Conservation (phyloP, 2,329 filamentous ascomycete species). For the Neophaeococcomyces aloes region DNA sequence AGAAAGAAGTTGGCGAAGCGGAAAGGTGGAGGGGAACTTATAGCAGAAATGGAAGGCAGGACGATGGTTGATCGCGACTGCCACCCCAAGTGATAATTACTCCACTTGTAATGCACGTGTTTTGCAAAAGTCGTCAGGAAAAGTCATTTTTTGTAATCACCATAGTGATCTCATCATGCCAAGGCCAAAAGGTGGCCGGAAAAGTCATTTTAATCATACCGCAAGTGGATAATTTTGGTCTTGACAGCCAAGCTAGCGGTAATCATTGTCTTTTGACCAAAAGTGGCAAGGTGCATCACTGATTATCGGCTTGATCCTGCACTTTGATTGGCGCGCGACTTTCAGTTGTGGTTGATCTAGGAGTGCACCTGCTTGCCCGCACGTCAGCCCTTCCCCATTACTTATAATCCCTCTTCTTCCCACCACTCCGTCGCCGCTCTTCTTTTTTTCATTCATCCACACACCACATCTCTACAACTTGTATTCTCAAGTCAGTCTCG, state of each 20-base stretch:
- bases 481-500: conserved; percentile 21
- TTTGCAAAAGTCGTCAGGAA: conserved; percentile 21
- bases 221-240: conserved; percentile 1
- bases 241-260: neutral
- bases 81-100: conserved; percentile 23
- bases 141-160: conserved; percentile 21
- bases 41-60: conserved; percentile 28
- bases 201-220: conserved; percentile 10
- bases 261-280: neutral
- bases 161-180: conserved; percentile 3
- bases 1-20: conserved; percentile 28
- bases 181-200: conserved; percentile 6
- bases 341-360: conserved; percentile 42
- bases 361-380: conserved; percentile 28
- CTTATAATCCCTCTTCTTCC: conserved; percentile 34
- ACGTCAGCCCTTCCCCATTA: conserved; percentile 34
- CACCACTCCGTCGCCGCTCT: conserved; percentile 25
- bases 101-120: conserved; percentile 10
- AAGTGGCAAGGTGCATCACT: conserved; percentile 5
- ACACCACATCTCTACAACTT: conserved; percentile 17
- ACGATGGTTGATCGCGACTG: conserved; percentile 32
- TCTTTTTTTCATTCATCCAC: conserved; percentile 25
- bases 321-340: conserved; percentile 21
- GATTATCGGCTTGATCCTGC: conserved; percentile 1
- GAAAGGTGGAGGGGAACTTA: conserved; percentile 35